Conservation (phyloP, 2,329 filamentous ascomycete genomes). For the Leptodontidium sp. region DNA sequence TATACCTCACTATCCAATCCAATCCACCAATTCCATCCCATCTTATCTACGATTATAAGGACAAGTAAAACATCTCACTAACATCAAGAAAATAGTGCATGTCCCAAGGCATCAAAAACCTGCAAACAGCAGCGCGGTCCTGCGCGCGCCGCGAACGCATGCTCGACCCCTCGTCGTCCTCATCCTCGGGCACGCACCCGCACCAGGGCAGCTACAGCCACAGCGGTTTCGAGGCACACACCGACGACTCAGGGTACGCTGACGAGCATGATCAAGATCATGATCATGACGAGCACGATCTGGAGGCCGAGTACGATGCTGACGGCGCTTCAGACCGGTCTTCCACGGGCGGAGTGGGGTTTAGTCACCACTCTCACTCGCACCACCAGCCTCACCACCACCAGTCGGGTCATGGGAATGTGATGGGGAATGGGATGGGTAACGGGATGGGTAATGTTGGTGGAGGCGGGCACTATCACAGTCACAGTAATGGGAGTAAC, state of each 20-base stretch:
- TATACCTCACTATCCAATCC: slow-evolving; percentile 1
- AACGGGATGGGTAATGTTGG: not conserved
- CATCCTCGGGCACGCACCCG: slow-evolving; percentile 9
- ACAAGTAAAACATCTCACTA: slow-evolving; percentile 25
- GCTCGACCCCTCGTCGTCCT: slow-evolving; percentile 46
- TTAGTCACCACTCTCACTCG: not conserved
- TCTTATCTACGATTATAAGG: not conserved
- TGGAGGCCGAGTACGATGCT: slow-evolving; percentile 52
- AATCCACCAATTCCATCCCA: slow-evolving; percentile 1
- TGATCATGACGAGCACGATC: slow-evolving; percentile 43
- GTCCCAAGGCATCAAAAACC: slow-evolving; percentile 83
- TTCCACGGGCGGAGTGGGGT: slow-evolving; percentile 1
- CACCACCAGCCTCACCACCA: slow-evolving; percentile 15
- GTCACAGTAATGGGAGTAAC: slow-evolving; percentile 15
- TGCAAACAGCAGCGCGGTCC: slow-evolving; percentile 73
- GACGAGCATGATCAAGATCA: slow-evolving; percentile 49
- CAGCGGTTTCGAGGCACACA: slow-evolving; percentile 15
- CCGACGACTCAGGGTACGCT: slow-evolving; percentile 73
- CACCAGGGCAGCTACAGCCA: slow-evolving; percentile 5
- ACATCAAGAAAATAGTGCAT: slow-evolving; percentile 68
- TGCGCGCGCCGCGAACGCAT: slow-evolving; percentile 71
- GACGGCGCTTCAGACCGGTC: slow-evolving; percentile 33
- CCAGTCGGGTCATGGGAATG: slow-evolving; percentile 1
- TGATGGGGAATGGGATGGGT: not conserved
- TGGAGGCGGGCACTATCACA: not conserved